A percentile compares a stretch with the other conserved stretches of the same genome.
Conservation (phyloP, 495 filamentous ascomycete genomes). For the Penicillium canescens region DNA sequence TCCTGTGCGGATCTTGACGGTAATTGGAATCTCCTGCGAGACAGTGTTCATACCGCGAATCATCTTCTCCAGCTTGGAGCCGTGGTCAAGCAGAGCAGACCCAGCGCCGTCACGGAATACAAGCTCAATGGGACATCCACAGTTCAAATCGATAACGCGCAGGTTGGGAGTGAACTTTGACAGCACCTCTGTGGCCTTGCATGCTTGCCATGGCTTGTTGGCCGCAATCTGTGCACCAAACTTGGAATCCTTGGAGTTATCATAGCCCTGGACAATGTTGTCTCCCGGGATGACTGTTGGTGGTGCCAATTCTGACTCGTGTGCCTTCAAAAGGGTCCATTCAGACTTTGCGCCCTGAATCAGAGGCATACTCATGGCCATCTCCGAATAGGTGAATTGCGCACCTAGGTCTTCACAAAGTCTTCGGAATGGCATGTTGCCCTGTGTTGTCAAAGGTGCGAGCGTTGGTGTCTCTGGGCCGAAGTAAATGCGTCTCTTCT, state of each 20-base stretch:
- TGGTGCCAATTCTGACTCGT: conserved; percentile 73
- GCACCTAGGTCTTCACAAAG: conserved; percentile 90
- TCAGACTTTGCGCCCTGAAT: conserved; percentile 89
- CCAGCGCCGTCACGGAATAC: conserved; percentile 84
- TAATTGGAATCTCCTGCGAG: conserved; percentile 83
- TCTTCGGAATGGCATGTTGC: conserved; percentile 94
- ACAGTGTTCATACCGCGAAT: conserved; percentile 93
- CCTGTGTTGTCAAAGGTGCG: conserved; percentile 89
- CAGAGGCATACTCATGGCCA: conserved; percentile 90
- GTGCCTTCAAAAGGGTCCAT: conserved; percentile 92
- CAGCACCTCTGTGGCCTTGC: conserved; percentile 83
- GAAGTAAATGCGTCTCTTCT: conserved; percentile 92
- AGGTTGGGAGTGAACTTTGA: conserved; percentile 74
- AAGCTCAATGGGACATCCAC: conserved; percentile 94
- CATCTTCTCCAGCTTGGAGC: conserved; percentile 84
- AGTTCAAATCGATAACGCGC: conserved; percentile 90
- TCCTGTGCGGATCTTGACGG: conserved; percentile 91
- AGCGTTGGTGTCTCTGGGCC: conserved; percentile 88
- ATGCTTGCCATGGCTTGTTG: conserved; percentile 81
- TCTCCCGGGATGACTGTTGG: conserved; percentile 52
- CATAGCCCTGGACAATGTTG: conserved; percentile 66
- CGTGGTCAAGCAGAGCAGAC: conserved; percentile 87
- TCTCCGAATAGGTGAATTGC: conserved; percentile 94
- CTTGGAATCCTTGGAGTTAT: conserved; percentile 76
- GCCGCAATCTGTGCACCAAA: conserved; percentile 92